phyloP scores from a whole-genome alignment of 371 early-diverging fungal species.

The Lichtheimia hyalospora region DNA sequence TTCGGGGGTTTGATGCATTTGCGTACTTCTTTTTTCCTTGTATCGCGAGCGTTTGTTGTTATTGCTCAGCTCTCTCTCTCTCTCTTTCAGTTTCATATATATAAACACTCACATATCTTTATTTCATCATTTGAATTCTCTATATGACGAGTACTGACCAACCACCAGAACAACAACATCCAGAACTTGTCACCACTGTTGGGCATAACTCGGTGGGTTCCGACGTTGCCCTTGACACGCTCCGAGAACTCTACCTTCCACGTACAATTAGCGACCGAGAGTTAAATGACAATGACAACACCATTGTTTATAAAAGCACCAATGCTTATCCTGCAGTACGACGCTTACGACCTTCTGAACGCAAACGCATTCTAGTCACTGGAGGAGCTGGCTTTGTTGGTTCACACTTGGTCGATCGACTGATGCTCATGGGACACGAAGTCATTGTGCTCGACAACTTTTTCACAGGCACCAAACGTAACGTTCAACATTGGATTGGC shows the following conservation, averaged over 20 bases:
- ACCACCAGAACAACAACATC: too few species aligned
- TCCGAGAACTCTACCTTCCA: constrained; percentile 52
- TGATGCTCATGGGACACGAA: constrained; percentile 88
- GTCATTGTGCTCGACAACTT: constrained; percentile 88
- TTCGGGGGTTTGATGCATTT: too few species aligned
- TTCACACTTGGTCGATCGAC: constrained; percentile 80
- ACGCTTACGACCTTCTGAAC: constrained; percentile 50
- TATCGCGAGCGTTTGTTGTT: too few species aligned
- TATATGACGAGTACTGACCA: too few species aligned
- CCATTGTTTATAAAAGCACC: constrained; percentile 47
- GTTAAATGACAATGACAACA: constrained; percentile 32
- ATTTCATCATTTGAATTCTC: too few species aligned
- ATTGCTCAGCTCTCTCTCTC: too few species aligned
- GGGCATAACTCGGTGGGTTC: constrained; percentile 49
- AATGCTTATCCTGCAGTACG: constrained; percentile 57
- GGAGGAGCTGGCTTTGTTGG: constrained; percentile 94
- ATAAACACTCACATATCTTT: too few species aligned
- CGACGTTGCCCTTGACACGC: constrained; percentile 31
- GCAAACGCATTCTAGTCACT: constrained; percentile 82
- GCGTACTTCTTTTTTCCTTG: too few species aligned
- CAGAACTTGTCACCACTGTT: constrained; percentile 25
- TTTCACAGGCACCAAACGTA: constrained; percentile 75
- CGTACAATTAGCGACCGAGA: constrained; percentile 28
- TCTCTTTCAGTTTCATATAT: too few species aligned
- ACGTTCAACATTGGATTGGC: constrained; percentile 83